A percentile compares a stretch with the other conserved stretches of the same genome.
Conservation (phyloP, 306 rosid species). For the Albizia julibrissin region DNA sequence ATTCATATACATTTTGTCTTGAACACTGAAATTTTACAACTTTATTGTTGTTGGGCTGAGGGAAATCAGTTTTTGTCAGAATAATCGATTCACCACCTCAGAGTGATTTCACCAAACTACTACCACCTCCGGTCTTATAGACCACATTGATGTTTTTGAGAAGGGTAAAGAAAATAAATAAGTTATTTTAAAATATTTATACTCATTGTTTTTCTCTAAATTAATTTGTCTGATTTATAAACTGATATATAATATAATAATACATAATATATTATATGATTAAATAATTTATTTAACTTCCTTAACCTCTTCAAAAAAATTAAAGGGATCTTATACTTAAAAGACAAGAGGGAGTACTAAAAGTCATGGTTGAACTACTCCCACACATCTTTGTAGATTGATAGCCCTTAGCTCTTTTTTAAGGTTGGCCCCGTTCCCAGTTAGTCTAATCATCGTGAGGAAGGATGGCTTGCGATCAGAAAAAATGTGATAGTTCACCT, state of each 20-base stretch:
- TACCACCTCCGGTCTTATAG: background rate
- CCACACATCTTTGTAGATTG: background rate
- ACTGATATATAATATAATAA: no score
- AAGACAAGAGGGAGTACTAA: background rate
- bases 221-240: no score
- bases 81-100: slow-evolving; percentile 31
- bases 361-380: slow-evolving; percentile 29
- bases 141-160: fast-evolving
- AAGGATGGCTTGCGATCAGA: slow-evolving; percentile 3
- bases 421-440: slow-evolving; percentile 14
- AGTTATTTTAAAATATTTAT: no score
- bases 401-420: background rate
- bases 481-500: slow-evolving; percentile 48
- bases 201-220: no score
- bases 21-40: background rate
- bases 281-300: no score
- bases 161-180: no score
- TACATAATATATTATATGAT: no score
- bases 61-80: slow-evolving; percentile 4
- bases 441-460: slow-evolving; percentile 40
- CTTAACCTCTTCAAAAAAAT: no score
- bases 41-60: background rate
- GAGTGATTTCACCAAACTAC: slow-evolving; percentile 23
- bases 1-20: slow-evolving; percentile 19
- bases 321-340: no score